A percentile compares a stretch with the other conserved stretches of the same genome.
These are phyloP conservation scores for Neolecta irregularis DNA, from an alignment of 1,139 yeast species.

Conservation along the genomic window DNA sequence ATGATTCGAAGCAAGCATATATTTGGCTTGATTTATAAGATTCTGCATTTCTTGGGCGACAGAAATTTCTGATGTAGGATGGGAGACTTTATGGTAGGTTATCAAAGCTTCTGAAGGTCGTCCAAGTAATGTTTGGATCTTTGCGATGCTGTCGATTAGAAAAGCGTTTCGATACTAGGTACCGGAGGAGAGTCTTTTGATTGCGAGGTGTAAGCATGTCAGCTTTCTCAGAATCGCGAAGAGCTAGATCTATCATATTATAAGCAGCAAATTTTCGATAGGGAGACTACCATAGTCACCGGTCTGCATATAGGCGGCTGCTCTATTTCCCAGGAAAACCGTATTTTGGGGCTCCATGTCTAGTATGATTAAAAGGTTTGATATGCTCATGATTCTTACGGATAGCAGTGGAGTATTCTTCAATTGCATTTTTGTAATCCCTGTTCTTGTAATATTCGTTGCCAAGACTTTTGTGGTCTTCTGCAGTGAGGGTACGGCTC, in stretches of 20 bases:
- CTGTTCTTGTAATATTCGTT: conserved; percentile 27
- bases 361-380: too few species aligned
- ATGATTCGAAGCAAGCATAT: conserved; percentile 18
- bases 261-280: too few species aligned
- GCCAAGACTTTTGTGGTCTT: conserved; percentile 25
- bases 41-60: conserved; percentile 26
- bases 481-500: conserved; percentile 20
- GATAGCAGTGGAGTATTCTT: conserved; percentile 26
- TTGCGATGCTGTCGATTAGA: too few species aligned
- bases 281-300: too few species aligned
- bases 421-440: conserved; percentile 25
- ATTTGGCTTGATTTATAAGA: conserved; percentile 23
- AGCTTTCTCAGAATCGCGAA: conserved; percentile 32
- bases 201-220: conserved; percentile 23
- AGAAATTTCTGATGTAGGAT: too few species aligned
- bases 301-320: conserved; percentile 57
- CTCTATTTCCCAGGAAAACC: conserved; percentile 55
- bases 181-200: conserved; percentile 25
- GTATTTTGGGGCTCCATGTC: conserved; percentile 26
- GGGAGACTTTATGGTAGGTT: too few species aligned
- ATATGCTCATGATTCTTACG: too few species aligned
- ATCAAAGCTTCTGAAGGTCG: too few species aligned
- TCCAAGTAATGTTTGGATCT: conserved; percentile 26
- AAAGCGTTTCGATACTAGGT: too few species aligned
- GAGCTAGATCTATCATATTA: conserved; percentile 43